Base-by-base conservation (phyloP, 176 grass and related monocot species). In the Themeda triandra region DNA sequence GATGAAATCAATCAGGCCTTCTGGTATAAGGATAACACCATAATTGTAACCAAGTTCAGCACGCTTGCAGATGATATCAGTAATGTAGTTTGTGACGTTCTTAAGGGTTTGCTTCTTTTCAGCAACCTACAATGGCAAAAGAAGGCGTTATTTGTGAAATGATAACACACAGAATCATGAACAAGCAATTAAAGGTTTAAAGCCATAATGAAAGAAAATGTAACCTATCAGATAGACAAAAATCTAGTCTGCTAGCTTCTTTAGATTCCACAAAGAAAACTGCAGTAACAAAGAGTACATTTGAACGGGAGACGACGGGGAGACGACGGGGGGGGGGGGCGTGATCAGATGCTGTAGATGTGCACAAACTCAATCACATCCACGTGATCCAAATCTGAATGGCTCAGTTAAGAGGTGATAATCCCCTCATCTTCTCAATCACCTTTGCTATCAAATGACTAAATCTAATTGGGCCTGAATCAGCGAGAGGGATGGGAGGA, bases 1-100 rank as follows among this genome's bases (percentile, higher is more conserved):
- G 77, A 96, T 92, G 75, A 99, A 99, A 88, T 99, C 96, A 79
- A 99, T 99, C 24, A 99, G 44, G 62, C 96, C 96, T 88, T 99
- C 96, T 0, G 96, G 96, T 67, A 99, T 92, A 87, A 99, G 96
- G 80, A 99, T 91, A 71, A 99, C 92, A 23, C 96, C 96, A 84
- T 99, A 99, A 76, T 96, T 99, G 90, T 94, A 99, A 64, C 96
- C 91, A 85, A 95, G 91, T 21, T 91, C 93, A 36, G 96, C 89
- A 84, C 96, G 93, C 88, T 99, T 96, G 80, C 91, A 88, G 45
- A 99, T 86, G 36, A 94, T 87, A 66, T 99, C 86, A 40, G 96
- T 99, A 69, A 99, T 96, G 93, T 91, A 89, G 76, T 99, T 88
- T 59, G 96, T 99, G 44, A 99, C 96, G 69, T 89, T 88, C 80